Evolutionary conservation across 1,139 yeast genomes (phyloP).

Genomic region (Kodamaea alishanica): DNA sequence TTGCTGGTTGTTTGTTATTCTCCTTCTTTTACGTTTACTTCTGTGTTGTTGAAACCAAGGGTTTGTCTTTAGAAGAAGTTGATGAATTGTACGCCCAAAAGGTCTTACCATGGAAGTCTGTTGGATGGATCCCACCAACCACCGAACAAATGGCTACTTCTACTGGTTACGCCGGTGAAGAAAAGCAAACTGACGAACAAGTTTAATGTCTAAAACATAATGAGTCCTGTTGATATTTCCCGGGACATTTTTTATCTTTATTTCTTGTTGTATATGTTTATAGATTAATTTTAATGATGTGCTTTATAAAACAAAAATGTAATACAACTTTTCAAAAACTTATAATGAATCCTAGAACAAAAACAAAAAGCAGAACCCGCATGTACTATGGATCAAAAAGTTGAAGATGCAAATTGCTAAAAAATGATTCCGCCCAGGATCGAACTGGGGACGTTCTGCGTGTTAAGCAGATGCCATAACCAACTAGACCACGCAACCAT

Average conservation of each 20-base stretch:
- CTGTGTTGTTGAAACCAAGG: constrained; percentile 63
- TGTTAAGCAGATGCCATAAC: constrained; percentile 99
- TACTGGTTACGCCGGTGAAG: constrained; percentile 18
- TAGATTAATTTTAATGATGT: too few relatives aligned
- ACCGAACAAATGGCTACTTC: constrained; percentile 24
- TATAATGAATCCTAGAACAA: too few relatives aligned
- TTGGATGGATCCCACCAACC: constrained; percentile 44
- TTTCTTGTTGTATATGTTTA: too few relatives aligned
- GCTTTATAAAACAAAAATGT: too few relatives aligned
- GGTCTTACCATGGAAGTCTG: constrained; percentile 48
- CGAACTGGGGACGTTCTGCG: constrained; percentile 99
- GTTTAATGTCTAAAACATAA: constrained; percentile 10
- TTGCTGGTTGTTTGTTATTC: constrained; percentile 22
- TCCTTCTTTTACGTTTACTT: constrained; percentile 49
- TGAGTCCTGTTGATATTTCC: too few relatives aligned
- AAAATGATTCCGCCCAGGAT: constrained; percentile 95
- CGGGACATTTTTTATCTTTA: too few relatives aligned
- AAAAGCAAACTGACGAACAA: constrained; percentile 17
- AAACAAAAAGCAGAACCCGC: too few relatives aligned
- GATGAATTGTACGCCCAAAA: constrained; percentile 57
- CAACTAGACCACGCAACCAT: constrained; percentile 86
- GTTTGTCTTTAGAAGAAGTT: constrained; percentile 57
- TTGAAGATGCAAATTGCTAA: constrained; percentile 7
- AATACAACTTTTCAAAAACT: too few relatives aligned
- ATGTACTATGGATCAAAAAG: too few relatives aligned